Evolutionary conservation across 345 rosid genomes (phyloP).

Genomic region (Salix exigua): DNA sequence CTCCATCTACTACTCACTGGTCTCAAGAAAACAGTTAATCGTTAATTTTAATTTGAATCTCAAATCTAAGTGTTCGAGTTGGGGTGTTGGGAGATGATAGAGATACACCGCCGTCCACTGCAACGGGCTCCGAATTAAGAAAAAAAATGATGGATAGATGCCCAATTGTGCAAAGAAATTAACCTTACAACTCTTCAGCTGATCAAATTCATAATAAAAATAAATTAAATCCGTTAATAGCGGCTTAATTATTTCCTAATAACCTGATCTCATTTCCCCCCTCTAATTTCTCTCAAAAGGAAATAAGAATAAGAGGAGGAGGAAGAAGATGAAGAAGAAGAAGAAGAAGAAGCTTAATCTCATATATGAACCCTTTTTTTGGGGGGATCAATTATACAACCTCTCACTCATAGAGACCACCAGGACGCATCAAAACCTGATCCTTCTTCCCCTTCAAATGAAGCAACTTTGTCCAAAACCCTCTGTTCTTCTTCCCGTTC

Average conservation of each 20-base stretch:
- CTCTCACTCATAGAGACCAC: constrained; percentile 11
- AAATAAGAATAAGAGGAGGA: background rate
- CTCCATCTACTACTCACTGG: background rate
- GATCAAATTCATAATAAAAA: background rate
- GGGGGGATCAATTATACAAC: background rate
- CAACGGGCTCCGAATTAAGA: background rate
- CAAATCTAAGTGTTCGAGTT: background rate
- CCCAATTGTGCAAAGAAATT: background rate
- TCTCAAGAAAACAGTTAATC: background rate
- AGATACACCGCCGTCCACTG: background rate
- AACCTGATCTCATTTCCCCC: background rate
- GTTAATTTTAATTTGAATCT: background rate
- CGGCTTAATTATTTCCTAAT: background rate
- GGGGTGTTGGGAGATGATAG: background rate
- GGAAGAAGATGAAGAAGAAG: background rate
- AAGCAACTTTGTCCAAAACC: constrained; percentile 71
- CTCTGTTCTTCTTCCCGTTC: constrained; percentile 41
- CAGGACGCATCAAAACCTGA: constrained; percentile 18
- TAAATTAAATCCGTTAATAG: background rate
- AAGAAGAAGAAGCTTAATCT: background rate
- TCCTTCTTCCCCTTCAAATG: constrained; percentile 46
- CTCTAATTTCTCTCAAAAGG: background rate
- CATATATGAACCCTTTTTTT: background rate
- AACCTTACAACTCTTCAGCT: background rate
- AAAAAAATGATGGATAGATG: background rate